Evolutionary conservation across 768 basidiomycete genomes (phyloP).

Genomic region (Sporobolomyces roseus): DNA sequence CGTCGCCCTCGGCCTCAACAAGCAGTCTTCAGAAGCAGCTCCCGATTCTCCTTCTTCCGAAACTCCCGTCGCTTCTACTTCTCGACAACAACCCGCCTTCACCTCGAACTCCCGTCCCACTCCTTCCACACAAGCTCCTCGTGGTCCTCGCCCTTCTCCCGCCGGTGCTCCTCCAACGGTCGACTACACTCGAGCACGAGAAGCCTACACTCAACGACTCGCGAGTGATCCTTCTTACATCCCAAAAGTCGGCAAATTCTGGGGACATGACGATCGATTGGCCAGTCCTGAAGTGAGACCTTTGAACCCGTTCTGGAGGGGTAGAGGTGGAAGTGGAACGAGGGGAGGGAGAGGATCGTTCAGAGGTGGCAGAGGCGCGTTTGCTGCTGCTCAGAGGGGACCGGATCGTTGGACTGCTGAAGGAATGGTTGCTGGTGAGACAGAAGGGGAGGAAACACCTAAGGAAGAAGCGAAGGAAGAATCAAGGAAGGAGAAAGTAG

Average conservation of each 20-base stretch:
- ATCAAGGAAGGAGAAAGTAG: constrained; percentile 41
- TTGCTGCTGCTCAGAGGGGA: constrained; percentile 37
- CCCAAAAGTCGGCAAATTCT: constrained; percentile 85
- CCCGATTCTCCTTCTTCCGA: not conserved
- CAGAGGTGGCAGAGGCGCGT: constrained; percentile 40
- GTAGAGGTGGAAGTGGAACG: constrained; percentile 45
- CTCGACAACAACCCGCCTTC: not conserved
- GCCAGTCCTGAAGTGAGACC: constrained; percentile 75
- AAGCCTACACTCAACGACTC: constrained; percentile 77
- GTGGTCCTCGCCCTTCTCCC: constrained; percentile 15
- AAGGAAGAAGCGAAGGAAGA: constrained; percentile 46
- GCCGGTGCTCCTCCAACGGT: constrained; percentile 12
- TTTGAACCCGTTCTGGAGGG: constrained; percentile 83
- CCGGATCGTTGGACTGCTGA: constrained; percentile 56
- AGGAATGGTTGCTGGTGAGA: constrained; percentile 53
- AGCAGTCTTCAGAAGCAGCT: not conserved
- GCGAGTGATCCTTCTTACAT: constrained; percentile 82
- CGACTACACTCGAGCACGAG: constrained; percentile 57
- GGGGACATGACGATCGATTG: constrained; percentile 89
- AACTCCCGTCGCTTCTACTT: not conserved
- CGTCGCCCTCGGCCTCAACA: constrained; percentile 10
- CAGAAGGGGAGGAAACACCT: constrained; percentile 54
- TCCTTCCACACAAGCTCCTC: constrained; percentile 1
- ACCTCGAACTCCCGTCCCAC: not conserved
- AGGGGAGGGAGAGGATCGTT: constrained; percentile 12